Evolutionary conservation across 2,329 filamentous ascomycete genomes (phyloP).

Genomic region (Byssochlamys sp.): DNA sequence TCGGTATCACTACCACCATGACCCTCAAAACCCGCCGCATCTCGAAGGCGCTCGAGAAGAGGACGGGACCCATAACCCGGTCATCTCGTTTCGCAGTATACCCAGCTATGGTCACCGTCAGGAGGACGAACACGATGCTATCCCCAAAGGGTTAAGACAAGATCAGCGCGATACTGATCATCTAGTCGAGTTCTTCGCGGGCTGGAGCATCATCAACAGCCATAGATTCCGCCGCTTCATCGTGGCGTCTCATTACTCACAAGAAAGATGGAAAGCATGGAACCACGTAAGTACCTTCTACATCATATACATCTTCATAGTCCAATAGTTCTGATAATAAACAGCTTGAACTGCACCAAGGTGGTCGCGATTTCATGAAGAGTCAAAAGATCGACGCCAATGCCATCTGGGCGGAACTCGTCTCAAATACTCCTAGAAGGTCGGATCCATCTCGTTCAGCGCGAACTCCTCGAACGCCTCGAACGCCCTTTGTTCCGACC

Average conservation of each 20-base stretch:
- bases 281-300: constrained; percentile 15
- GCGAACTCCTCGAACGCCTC: neutral
- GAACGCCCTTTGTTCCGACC: neutral
- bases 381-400: constrained; percentile 8
- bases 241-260: constrained; percentile 14
- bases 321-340: neutral
- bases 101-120: constrained; percentile 20
- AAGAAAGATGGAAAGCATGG: constrained; percentile 21
- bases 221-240: constrained; percentile 24
- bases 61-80: constrained; percentile 14
- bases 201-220: constrained; percentile 25
- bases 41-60: constrained; percentile 15
- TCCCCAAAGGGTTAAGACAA: constrained; percentile 18
- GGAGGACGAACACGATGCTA: constrained; percentile 12
- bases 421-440: neutral
- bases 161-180: constrained; percentile 25
- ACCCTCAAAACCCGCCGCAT: constrained; percentile 5
- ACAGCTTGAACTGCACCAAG: constrained; percentile 9
- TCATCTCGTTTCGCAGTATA: constrained; percentile 21
- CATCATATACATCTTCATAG: neutral
- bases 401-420: constrained; percentile 8
- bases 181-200: constrained; percentile 30
- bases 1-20: constrained; percentile 4
- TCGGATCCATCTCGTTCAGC: neutral
- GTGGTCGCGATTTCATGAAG: constrained; percentile 8